Conservation (phyloP, 345 rosid genomes). For the Camelina hispida region DNA sequence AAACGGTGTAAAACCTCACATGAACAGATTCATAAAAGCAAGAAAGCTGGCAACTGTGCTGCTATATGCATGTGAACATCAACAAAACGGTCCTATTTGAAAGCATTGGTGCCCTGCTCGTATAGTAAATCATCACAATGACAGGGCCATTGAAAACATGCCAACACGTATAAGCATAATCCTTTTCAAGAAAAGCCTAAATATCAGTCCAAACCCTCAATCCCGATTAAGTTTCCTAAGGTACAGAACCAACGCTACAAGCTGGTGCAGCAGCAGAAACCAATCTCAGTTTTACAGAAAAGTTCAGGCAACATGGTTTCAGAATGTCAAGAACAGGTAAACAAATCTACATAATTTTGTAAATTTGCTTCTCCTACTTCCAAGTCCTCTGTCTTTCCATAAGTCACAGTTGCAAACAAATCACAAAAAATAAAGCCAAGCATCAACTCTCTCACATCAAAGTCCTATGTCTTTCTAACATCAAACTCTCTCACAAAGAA, state of each 20-base stretch:
- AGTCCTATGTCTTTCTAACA: background rate
- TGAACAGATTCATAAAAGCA: background rate
- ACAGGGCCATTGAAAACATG: conserved; percentile 5
- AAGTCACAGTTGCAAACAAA: background rate
- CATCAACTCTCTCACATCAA: background rate
- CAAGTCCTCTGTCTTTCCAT: background rate
- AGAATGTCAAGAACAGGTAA: background rate
- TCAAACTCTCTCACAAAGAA: background rate
- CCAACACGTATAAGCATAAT: background rate
- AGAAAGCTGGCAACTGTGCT: background rate
- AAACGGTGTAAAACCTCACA: background rate
- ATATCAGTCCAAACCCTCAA: background rate
- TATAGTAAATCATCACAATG: background rate
- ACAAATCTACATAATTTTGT: background rate
- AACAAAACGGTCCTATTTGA: background rate
- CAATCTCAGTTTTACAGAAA: background rate
- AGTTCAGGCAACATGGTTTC: background rate
- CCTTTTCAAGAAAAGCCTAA: background rate
- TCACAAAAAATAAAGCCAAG: background rate
- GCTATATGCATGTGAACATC: background rate
- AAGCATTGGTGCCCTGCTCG: background rate
- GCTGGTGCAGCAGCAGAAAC: conserved; percentile 18
- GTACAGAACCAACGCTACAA: conserved; percentile 17
- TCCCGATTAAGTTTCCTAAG: background rate
- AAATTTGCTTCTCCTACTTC: background rate